Conservation (phyloP, 2,329 filamentous ascomycete species). For the Neurospora sp. region DNA sequence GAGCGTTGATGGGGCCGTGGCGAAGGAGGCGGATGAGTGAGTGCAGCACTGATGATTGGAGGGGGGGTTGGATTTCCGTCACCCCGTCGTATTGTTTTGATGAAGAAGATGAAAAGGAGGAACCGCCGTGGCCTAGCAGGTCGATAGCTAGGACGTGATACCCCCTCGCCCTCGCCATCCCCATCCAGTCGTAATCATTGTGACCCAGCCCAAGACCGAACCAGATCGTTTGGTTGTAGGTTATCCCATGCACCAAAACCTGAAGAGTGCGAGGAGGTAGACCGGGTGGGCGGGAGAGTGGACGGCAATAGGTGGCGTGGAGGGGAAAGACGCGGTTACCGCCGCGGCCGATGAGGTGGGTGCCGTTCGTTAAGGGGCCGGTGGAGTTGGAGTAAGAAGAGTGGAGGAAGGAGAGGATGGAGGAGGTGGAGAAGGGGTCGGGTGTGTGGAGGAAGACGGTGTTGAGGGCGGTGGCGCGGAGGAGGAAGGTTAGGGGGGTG, state of each 20-base stretch:
- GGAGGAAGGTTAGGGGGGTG: not conserved
- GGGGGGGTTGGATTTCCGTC: not conserved
- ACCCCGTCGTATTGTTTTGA: no score
- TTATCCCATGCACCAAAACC: constrained; percentile 8
- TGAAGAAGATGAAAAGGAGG: not conserved
- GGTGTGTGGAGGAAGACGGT: not conserved
- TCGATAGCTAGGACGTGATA: constrained; percentile 12
- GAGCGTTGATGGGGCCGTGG: not conserved
- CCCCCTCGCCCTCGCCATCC: constrained; percentile 3
- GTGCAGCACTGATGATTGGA: constrained; percentile 4
- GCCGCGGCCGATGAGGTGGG: not conserved
- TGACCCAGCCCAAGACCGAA: constrained; percentile 1
- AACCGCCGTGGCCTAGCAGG: constrained; percentile 4
- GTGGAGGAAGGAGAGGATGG: not conserved
- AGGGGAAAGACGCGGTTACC: constrained; percentile 3
- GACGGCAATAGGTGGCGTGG: constrained; percentile 10
- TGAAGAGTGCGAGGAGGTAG: not conserved
- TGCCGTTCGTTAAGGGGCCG: not conserved
- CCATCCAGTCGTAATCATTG: constrained; percentile 5
- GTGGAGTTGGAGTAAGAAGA: not conserved
- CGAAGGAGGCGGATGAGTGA: constrained; percentile 4
- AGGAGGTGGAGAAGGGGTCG: not conserved
- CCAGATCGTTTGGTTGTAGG: constrained; percentile 8
- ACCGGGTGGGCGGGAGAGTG: not conserved
- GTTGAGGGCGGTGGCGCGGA: not conserved